phyloP scores from a whole-genome alignment of 2,329 filamentous ascomycete species.

The Aspergillus tubingensis region DNA sequence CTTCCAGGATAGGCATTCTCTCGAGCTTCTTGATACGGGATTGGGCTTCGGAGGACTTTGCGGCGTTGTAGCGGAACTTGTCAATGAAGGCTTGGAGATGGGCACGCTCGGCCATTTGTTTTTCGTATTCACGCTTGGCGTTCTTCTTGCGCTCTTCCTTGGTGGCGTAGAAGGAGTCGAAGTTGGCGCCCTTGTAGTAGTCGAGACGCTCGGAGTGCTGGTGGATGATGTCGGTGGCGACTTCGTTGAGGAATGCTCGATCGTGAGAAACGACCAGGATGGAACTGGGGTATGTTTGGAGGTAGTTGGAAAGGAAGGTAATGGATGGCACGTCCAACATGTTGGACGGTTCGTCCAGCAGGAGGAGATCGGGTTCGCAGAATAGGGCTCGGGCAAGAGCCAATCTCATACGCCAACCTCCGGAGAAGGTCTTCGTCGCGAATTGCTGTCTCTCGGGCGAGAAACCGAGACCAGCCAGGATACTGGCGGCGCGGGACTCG shows the following conservation, averaged over 20 bases:
- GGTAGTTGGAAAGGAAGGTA: conserved; percentile 93
- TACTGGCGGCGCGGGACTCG: conserved; percentile 91
- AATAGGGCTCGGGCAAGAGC: conserved; percentile 93
- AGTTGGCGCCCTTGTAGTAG: conserved; percentile 98
- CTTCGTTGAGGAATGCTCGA: conserved; percentile 96
- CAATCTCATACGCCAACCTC: conserved; percentile 99
- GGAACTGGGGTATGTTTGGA: conserved; percentile 91
- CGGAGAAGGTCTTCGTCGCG: conserved; percentile 96
- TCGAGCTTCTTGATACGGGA: conserved; percentile 99
- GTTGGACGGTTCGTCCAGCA: conserved; percentile 74
- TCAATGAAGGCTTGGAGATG: conserved; percentile 98
- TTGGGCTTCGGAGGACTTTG: conserved; percentile 97
- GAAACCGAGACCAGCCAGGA: conserved; percentile 95
- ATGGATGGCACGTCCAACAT: conserved; percentile 99
- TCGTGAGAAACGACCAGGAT: conserved; percentile 98
- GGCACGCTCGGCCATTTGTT: conserved; percentile 90
- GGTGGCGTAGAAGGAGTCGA: conserved; percentile 73
- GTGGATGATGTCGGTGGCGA: conserved; percentile 97
- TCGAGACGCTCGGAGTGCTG: conserved; percentile 96
- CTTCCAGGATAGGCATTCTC: conserved; percentile 87
- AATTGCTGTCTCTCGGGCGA: conserved; percentile 88
- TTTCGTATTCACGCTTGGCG: conserved; percentile 95
- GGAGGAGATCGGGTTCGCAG: conserved; percentile 91
- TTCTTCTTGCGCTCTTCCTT: conserved; percentile 97
- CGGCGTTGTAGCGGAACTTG: conserved; percentile 99